phyloP scores from a whole-genome alignment of 169 alveolate genomes.

The Plasmodium fragile region DNA sequence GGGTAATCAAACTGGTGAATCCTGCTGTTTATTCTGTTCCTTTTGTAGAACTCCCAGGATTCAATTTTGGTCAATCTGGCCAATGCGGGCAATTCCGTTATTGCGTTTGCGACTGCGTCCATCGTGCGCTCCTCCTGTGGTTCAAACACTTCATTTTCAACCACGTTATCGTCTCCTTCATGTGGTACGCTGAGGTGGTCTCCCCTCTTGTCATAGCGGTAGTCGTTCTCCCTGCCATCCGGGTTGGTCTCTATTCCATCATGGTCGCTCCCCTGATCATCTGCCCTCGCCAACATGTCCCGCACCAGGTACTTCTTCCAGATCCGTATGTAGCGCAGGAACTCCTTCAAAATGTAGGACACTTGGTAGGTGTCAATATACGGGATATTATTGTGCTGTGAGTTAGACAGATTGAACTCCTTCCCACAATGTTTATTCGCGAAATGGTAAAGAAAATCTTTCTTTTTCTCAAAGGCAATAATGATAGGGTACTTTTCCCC shows the following conservation, averaged over 20 bases:
- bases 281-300: background rate
- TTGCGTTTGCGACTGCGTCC: background rate
- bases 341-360: conserved; percentile 42
- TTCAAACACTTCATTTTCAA: background rate
- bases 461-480: conserved; percentile 66
- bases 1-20: background rate
- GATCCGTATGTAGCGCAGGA: conserved; percentile 6
- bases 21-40: background rate
- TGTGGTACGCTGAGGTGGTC: background rate
- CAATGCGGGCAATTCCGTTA: background rate
- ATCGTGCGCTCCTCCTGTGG: background rate
- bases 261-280: background rate
- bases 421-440: conserved; percentile 1
- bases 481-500: conserved; percentile 28
- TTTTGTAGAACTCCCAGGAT: conserved; percentile 15
- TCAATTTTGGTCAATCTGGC: background rate
- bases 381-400: conserved; percentile 8
- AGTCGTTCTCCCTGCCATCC: background rate
- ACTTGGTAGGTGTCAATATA: conserved; percentile 46
- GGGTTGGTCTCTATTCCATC: background rate
- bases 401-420: conserved; percentile 22
- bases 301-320: background rate
- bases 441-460: conserved; percentile 55
- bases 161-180: background rate
- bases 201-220: background rate